These are phyloP conservation scores for Annona cherimola DNA, from an alignment of 164 flowering plant genomes.

Conservation along the genomic window DNA sequence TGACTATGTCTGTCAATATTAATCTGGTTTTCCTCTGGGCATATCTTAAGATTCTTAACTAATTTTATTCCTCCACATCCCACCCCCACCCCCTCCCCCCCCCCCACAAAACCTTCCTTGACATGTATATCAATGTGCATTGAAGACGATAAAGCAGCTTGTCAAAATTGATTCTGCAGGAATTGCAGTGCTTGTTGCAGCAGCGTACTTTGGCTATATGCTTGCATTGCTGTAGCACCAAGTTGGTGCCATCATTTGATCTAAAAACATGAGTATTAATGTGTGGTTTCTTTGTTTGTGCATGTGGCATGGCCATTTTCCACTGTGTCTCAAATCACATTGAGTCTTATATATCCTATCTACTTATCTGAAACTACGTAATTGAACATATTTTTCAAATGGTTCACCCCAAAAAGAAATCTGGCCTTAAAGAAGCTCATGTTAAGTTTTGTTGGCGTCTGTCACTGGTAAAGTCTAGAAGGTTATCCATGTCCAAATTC, in stretches of 20 bases:
- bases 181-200: conserved; percentile 75
- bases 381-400: no score
- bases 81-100: no score
- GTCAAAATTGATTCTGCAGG: conserved; percentile 40
- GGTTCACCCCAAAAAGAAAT: no score
- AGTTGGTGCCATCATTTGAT: conserved; percentile 57
- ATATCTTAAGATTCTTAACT: not conserved
- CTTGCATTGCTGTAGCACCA: conserved; percentile 78
- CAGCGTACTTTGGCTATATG: conserved; percentile 92
- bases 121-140: not conserved
- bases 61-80: not conserved
- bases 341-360: no score
- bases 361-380: no score
- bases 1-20: conserved; percentile 89
- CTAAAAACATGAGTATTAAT: conserved; percentile 48
- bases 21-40: conserved; percentile 80
- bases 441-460: no score
- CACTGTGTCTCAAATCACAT: no score
- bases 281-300: not conserved
- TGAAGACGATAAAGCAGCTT: no score
- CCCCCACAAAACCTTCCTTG: not conserved
- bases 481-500: no score
- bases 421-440: no score
- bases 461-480: no score
- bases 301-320: no score